Evolutionary conservation across 108 stramenopile genomes (phyloP).

Genomic region (Pseudonitzschia delicatissima): DNA sequence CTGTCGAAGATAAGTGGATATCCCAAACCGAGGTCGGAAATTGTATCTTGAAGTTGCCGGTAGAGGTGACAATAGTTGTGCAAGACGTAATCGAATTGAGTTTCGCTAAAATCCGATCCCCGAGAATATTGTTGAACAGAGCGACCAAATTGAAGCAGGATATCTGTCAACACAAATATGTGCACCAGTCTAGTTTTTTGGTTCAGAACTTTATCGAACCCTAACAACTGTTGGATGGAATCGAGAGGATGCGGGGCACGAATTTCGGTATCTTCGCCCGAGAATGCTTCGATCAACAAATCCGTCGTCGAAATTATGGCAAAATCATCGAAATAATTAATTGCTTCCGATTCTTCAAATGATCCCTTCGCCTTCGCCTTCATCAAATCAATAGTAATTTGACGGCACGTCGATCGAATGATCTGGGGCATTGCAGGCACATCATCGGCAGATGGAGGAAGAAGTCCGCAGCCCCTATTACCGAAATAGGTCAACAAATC

Average conservation of each 20-base stretch:
- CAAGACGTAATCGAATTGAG: neutral
- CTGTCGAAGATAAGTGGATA: neutral
- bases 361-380: neutral
- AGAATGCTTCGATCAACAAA: neutral
- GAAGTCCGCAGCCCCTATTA: neutral
- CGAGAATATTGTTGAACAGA: neutral
- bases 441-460: slow-evolving; percentile 1
- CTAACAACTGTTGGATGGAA: neutral
- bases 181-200: neutral
- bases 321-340: neutral
- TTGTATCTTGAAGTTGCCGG: neutral
- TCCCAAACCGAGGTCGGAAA: neutral
- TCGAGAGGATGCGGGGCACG: neutral
- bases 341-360: neutral
- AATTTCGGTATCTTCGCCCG: neutral
- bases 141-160: neutral
- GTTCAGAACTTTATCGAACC: neutral
- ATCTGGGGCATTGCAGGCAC: neutral
- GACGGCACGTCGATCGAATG: neutral
- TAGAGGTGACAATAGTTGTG: neutral
- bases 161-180: neutral
- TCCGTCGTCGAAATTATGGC: neutral
- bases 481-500: neutral
- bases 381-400: neutral
- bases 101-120: neutral